A percentile compares a stretch with the other conserved stretches of the same genome.
Conservation (phyloP, 2,329 filamentous ascomycete species). For the Macroventuria anomochaeta region DNA sequence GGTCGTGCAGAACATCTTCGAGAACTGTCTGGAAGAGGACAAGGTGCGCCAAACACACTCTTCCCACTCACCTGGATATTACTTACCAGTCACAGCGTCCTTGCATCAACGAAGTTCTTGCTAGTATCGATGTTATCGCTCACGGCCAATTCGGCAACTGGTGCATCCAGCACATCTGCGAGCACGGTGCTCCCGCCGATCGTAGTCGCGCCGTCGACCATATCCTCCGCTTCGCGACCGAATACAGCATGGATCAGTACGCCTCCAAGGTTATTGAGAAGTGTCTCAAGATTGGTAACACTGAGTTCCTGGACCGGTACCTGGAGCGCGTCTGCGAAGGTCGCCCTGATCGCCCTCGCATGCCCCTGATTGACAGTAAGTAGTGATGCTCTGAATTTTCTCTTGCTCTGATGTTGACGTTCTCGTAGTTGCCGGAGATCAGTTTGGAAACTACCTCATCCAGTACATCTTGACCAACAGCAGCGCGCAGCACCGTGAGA, state of each 20-base stretch:
- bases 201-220: slow-evolving; percentile 94
- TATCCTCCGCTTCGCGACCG: slow-evolving; percentile 88
- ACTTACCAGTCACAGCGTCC: slow-evolving; percentile 69
- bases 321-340: slow-evolving; percentile 93
- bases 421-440: slow-evolving; percentile 81
- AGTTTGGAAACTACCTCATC: slow-evolving; percentile 98
- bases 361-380: slow-evolving; percentile 91
- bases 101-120: slow-evolving; percentile 94
- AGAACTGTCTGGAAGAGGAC: slow-evolving; percentile 98
- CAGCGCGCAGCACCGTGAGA: slow-evolving; percentile 84
- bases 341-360: slow-evolving; percentile 86
- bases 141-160: slow-evolving; percentile 99
- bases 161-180: slow-evolving; percentile 99
- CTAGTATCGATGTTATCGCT: slow-evolving; percentile 93
- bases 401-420: slow-evolving; percentile 19
- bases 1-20: slow-evolving; percentile 99
- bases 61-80: background rate
- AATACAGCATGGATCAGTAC: slow-evolving; percentile 99
- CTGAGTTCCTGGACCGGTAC: slow-evolving; percentile 90
- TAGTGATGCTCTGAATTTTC: slow-evolving; percentile 8
- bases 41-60: slow-evolving; percentile 67
- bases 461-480: slow-evolving; percentile 96
- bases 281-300: slow-evolving; percentile 93
- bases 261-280: slow-evolving; percentile 99
- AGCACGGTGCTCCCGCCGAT: slow-evolving; percentile 90